Evolutionary conservation across 306 rosid genomes (phyloP), one percentile per base, ranked within the genome.

Genomic region (Sicyos edulis): DNA sequence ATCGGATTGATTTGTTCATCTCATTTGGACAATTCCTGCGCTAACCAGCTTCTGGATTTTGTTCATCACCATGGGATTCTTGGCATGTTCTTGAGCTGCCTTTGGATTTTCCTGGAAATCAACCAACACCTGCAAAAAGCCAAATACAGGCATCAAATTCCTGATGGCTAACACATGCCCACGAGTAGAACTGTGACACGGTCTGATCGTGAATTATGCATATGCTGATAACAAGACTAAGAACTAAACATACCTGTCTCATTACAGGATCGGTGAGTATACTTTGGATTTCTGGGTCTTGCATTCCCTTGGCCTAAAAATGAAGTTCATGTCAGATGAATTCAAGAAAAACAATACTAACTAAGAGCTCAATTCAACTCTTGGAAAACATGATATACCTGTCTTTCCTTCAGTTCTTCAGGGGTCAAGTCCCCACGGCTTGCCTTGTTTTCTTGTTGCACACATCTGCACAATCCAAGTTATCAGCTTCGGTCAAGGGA

Each of bases 51-150:
- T 93, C 79, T 93, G 97, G 75, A 93, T 91, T 77, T 93, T 93
- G 80, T 9, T 82, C 99, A 93, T 93, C 86, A 93, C 99, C 93
- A 86, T 87, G 3, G 97, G 99, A 75, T 88, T 93, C 91, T 83
- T 91, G 0, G 92, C 73, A 82, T 93, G 99, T 67, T 93, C 97
- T 82, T 93, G 99, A 14, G 99, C 97, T 13, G 99, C 76, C 86
- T 85, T 88, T 1, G 97, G 99, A 79, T 93, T 93, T 78, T 93
- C 99, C 84, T 93, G 97, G 84, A 93, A 93, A 79, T 93, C 97
- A 19, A 76, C 51, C 89, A 93, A 77, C 21, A 93, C 97, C 99
- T 93, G 85, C 72, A 14, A 8, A 68, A 15, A 22, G 4, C 4
- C 13, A 22, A 22, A 22, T 3, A 7, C 44, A 21, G 20, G 37